Evolutionary conservation across 805 yeast species (phyloP), one percentile per base, ranked within the genome.

Genomic region (Hanseniaspora guilliermondii): DNA sequence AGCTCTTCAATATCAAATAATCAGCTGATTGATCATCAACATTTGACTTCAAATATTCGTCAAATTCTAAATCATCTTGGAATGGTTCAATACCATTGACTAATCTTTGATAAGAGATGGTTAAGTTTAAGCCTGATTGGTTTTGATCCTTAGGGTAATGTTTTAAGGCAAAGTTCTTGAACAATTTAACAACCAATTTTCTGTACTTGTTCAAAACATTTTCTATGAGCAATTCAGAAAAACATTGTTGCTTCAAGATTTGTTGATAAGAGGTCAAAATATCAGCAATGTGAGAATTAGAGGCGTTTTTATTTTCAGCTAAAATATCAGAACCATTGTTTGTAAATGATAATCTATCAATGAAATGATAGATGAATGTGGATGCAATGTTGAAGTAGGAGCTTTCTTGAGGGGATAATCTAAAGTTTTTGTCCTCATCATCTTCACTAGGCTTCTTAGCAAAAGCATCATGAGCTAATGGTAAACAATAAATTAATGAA

Each of bases 321-420:
- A 52, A 19, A 3, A 52, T 24, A 21, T 52, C 49, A 30, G 55
- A 47, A 52, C 55, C 55, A 27, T 52, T 52, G 45, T 52, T 52
- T 3, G 39, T 39, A 19, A 52, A 52, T 2, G 55, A 44, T 30
- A 91, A 76, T 65, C 97, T 78, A 73, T 93, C 93, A 68, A 91
- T 77, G 72, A 91, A 93, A 70, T 93, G 97, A 36, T 95, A 83
- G 49, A 87, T 95, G 66, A 93, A 91, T 58, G 87, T 85, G 45
- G 85, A 83, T 62, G 91, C 95, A 68, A 88, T 84, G 68, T 91
- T 97, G 45, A 97, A 94, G 67, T 93, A 93, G 56, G 88, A 83
- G 46, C 89, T 80, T 71, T 93, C 98, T 71, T 91, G 97, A 61
- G 94, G 80, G 1, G 97, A 88, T 68, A 91, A 76, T 24, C 33